These are phyloP conservation scores for Poa annua DNA, from an alignment of 176 grass and related monocot species.

Conservation along the genomic window DNA sequence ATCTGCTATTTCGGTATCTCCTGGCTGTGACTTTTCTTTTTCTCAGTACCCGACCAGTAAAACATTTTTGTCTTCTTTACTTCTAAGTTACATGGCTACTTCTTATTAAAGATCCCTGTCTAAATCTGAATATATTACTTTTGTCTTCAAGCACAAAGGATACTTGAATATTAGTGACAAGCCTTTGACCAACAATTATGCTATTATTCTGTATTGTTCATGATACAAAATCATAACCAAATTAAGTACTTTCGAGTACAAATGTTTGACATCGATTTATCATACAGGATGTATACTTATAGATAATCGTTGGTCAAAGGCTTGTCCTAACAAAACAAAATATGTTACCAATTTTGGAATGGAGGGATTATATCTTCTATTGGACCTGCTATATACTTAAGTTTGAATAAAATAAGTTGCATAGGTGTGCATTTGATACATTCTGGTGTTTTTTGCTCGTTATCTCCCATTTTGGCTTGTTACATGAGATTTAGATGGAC, in stretches of 20 bases:
- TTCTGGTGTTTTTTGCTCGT: neutral
- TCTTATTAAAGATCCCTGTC: constrained; percentile 1
- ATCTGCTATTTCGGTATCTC: constrained; percentile 15
- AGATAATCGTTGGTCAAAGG: neutral
- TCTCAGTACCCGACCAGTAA: neutral
- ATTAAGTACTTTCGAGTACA: neutral
- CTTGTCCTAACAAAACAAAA: neutral
- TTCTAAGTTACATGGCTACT: constrained; percentile 21
- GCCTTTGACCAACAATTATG: neutral
- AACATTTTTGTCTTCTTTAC: constrained; percentile 1
- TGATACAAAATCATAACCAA: neutral
- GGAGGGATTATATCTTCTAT: neutral
- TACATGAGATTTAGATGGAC: neutral
- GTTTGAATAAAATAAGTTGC: constrained; percentile 18
- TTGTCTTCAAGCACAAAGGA: neutral
- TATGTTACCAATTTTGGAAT: neutral
- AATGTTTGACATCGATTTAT: neutral
- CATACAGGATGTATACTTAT: neutral
- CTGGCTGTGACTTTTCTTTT: neutral
- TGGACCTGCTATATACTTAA: constrained; percentile 2
- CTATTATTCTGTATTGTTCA: neutral
- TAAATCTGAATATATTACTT: constrained; percentile 25
- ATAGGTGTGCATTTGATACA: neutral
- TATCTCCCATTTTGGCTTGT: neutral
- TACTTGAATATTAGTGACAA: neutral